phyloP scores from a whole-genome alignment of 306 rosid genomes.

The Vigna mungo region DNA sequence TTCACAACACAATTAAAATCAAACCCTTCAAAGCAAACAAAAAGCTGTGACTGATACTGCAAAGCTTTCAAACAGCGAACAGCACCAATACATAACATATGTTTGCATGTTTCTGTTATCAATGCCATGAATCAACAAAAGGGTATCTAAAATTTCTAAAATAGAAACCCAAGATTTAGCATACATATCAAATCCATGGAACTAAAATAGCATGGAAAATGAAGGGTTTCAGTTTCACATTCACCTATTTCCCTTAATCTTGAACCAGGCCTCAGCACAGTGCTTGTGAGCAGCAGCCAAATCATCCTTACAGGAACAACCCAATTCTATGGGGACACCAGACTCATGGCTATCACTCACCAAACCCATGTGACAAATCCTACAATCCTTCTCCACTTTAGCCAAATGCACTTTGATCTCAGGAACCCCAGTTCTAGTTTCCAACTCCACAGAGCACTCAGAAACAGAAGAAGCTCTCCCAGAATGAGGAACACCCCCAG shows the following conservation, averaged over 20 bases:
- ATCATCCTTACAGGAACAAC: conserved; percentile 87
- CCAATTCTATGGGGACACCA: conserved; percentile 75
- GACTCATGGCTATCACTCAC: conserved; percentile 75
- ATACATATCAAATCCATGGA: conserved; percentile 23
- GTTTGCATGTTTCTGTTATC: conserved; percentile 11
- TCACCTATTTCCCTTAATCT: conserved; percentile 83
- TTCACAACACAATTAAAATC: conserved; percentile 25
- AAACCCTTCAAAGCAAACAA: conserved; percentile 27
- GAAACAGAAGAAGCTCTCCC: conserved; percentile 65
- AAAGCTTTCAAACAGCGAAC: not conserved
- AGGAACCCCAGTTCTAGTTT: conserved; percentile 56
- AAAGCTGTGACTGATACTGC: not conserved
- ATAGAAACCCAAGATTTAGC: not conserved
- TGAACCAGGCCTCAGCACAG: conserved; percentile 94
- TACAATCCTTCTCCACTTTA: conserved; percentile 77
- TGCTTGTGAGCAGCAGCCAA: conserved; percentile 81
- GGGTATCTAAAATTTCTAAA: conserved; percentile 12
- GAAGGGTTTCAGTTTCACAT: conserved; percentile 47
- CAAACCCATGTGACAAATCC: conserved; percentile 89
- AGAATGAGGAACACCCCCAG: conserved; percentile 45
- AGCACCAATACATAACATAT: not conserved
- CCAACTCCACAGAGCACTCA: conserved; percentile 64
- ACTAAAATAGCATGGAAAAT: conserved; percentile 20
- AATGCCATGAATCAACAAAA: conserved; percentile 40
- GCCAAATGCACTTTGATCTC: conserved; percentile 76